Evolutionary conservation across 495 filamentous ascomycete genomes (phyloP).

Genomic region (Penicillium silybi): DNA sequence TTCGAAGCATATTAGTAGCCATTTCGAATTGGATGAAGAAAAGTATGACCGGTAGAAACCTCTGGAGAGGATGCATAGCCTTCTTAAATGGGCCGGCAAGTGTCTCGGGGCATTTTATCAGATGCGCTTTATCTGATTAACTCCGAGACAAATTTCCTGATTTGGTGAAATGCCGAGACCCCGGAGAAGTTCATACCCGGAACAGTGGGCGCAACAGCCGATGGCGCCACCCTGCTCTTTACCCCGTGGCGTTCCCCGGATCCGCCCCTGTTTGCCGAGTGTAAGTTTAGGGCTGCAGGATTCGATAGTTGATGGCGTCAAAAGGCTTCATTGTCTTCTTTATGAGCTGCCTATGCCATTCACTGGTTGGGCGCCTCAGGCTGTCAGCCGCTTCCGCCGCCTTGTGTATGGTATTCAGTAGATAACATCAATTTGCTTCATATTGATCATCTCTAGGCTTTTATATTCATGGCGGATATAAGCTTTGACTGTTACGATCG

Average conservation of each 20-base stretch:
- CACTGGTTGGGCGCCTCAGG: too few species aligned
- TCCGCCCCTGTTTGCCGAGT: neutral
- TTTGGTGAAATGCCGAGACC: slow-evolving; percentile 11
- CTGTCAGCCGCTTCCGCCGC: too few species aligned
- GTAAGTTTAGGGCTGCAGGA: neutral
- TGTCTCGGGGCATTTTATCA: neutral
- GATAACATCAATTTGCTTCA: too few species aligned
- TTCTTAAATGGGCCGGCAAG: slow-evolving; percentile 1
- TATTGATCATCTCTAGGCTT: too few species aligned
- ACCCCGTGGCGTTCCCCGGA: neutral
- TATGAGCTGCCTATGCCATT: too few species aligned
- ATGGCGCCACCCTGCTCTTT: slow-evolving; percentile 14
- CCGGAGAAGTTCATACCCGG: slow-evolving; percentile 17
- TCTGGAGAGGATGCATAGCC: neutral
- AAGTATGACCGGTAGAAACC: neutral
- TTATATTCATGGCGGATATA: neutral
- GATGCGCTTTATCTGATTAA: slow-evolving; percentile 22
- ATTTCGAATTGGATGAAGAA: slow-evolving; percentile 10
- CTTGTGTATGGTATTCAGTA: too few species aligned
- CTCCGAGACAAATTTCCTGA: slow-evolving; percentile 12
- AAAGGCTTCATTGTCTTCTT: neutral
- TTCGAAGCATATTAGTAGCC: slow-evolving; percentile 25
- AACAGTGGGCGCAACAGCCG: slow-evolving; percentile 1
- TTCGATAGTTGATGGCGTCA: neutral
- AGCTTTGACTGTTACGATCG: neutral